Evolutionary conservation across 345 rosid species (phyloP), one percentile per base, ranked within the genome.

Genomic region (Camelina hispida): DNA sequence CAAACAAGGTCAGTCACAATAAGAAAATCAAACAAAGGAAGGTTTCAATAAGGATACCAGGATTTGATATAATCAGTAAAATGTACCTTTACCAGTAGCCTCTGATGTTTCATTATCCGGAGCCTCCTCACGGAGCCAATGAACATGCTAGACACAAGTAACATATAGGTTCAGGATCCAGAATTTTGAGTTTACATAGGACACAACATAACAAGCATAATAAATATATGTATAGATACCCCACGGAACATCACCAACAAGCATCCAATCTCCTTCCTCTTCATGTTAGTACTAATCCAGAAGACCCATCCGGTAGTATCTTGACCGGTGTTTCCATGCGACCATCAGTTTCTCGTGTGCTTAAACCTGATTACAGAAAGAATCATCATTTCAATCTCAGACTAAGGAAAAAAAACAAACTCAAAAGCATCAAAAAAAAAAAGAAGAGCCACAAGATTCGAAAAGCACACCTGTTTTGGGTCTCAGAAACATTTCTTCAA

Each of bases 221-320:
- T 18, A n/a, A 46, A 72, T 40, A 72, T 30, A 48, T 55, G 9
- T 9, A 64, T 63, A 79, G 82, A 48, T 86, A 91, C 98, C 87
- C 98, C 98, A 94, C 16, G 98, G 98, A 53, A 91, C 95, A 82
- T 94, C 98, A 30, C 98, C 98, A 65, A 88, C 93, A 46, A 94
- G 98, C 97, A 94, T 91, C 97, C 97, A 91, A 81, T 94, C 98
- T 59, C 97, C 98, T 1, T 94, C 98, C 78, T 84, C 98, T 82
- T 94, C 91, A n/a, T 18, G 96, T 86, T 47, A 91, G 85, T 72
- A 87, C 88, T 78, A 87, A 91, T 51, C 87, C 95, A 34, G 89
- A 88, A 66, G 91, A 90, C 32, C 88, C 93, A 77, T 87, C 87
- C 72, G 87, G 85, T 80, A 90, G 82, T 64, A 80, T 81, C 30